Evolutionary conservation across 176 grass and related monocot genomes (phyloP).

Genomic region (Juncus inflexus): DNA sequence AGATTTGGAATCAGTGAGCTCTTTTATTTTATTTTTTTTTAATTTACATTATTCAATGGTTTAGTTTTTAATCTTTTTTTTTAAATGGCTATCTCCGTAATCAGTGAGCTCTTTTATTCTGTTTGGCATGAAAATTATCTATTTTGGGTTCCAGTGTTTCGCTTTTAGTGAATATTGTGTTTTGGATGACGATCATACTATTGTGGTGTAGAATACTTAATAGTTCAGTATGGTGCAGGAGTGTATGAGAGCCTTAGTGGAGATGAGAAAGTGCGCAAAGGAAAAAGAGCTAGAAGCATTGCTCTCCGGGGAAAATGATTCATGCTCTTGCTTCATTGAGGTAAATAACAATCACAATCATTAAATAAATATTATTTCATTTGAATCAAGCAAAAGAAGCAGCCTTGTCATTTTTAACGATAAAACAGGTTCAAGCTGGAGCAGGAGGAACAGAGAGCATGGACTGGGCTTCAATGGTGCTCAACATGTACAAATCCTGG

Average conservation of each 20-base stretch:
- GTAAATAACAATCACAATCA: constrained; percentile 25
- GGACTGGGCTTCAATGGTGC: constrained; percentile 90
- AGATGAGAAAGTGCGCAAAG: constrained; percentile 88
- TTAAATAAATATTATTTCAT: no score
- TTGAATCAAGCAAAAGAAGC: background rate
- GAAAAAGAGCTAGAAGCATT: constrained; percentile 91
- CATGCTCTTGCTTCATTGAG: constrained; percentile 96
- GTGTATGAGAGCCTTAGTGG: constrained; percentile 62
- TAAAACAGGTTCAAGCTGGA: constrained; percentile 80
- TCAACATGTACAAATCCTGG: constrained; percentile 91
- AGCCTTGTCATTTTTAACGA: constrained; percentile 9
- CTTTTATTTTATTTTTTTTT: background rate
- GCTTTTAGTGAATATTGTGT: background rate
- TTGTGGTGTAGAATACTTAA: constrained; percentile 15
- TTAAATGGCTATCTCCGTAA: no score
- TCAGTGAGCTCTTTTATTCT: no score
- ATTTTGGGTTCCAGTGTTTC: no score
- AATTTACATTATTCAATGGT: background rate
- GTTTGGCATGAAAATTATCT: no score
- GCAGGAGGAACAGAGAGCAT: constrained; percentile 95
- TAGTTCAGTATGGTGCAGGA: constrained; percentile 52
- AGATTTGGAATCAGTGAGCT: constrained; percentile 70
- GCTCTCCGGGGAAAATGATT: constrained; percentile 76
- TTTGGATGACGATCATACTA: background rate
- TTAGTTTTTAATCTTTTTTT: background rate